These are phyloP conservation scores for Penium margaritaceum DNA, from an alignment of 139 green algal genomes.

Conservation along the genomic window DNA sequence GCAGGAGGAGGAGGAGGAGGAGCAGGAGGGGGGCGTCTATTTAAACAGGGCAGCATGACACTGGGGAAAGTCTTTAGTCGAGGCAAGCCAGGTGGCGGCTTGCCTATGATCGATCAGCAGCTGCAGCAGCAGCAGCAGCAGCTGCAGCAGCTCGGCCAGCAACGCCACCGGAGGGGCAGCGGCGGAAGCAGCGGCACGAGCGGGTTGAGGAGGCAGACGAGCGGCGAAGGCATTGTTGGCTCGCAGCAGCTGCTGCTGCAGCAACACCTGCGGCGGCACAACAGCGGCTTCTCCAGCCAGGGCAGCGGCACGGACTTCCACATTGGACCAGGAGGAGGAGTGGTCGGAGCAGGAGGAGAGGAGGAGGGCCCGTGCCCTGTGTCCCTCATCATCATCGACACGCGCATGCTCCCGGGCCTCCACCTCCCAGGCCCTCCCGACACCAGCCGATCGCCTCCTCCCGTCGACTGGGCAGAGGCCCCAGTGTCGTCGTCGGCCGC, in stretches of 20 bases:
- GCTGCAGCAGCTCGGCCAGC: neutral
- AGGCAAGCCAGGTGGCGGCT: neutral
- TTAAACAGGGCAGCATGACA: neutral
- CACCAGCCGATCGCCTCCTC: too few relatives aligned
- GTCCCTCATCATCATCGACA: neutral
- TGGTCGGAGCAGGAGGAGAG: too few relatives aligned
- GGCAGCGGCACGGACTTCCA: too few relatives aligned
- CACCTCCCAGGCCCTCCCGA: too few relatives aligned
- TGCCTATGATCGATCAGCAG: neutral
- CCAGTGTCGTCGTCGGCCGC: too few relatives aligned
- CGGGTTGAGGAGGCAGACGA: neutral
- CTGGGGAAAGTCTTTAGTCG: constrained; percentile 3
- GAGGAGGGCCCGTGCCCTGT: too few relatives aligned
- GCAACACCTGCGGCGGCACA: too few relatives aligned
- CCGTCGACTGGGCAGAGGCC: too few relatives aligned
- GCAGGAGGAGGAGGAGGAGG: neutral
- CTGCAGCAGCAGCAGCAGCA: neutral
- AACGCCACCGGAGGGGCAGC: constrained; percentile 1
- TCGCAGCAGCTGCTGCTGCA: too few relatives aligned
- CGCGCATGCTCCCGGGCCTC: neutral
- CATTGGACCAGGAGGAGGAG: too few relatives aligned
- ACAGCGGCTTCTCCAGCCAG: too few relatives aligned
- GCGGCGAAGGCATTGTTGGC: neutral
- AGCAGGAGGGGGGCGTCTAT: neutral
- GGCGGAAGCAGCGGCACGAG: neutral